Percentiles rank a stretch among this genome's conserved stretches.
Conservation (phyloP, 305 asterid species). For the Fraxinus ornus region DNA sequence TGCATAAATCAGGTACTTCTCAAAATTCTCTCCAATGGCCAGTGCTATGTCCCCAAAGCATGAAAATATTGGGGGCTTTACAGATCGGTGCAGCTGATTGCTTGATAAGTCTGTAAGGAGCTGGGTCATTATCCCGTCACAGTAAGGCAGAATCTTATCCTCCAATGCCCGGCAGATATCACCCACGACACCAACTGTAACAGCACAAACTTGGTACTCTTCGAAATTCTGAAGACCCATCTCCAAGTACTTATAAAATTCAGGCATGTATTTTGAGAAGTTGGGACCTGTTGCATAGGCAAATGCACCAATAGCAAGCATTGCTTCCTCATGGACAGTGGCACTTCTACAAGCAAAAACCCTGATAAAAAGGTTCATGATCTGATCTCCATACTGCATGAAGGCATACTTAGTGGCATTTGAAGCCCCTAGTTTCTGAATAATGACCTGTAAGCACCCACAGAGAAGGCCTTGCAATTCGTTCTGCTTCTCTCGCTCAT, state of each 20-base stretch:
- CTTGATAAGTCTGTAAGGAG: conserved; percentile 85
- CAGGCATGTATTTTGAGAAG: conserved; percentile 79
- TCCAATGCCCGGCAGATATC: conserved; percentile 92
- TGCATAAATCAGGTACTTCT: conserved; percentile 83
- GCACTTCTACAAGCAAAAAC: conserved; percentile 91
- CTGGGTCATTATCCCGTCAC: conserved; percentile 92
- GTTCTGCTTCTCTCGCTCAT: conserved; percentile 83
- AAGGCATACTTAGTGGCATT: conserved; percentile 65
- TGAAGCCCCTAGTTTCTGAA: conserved; percentile 73
- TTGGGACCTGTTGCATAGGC: conserved; percentile 82
- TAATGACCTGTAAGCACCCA: conserved; percentile 86
- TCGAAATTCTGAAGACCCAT: conserved; percentile 98
- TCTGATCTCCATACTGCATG: conserved; percentile 84
- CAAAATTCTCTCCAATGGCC: conserved; percentile 82
- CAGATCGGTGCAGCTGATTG: conserved; percentile 86
- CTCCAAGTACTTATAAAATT: conserved; percentile 86
- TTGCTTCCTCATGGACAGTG: conserved; percentile 94
- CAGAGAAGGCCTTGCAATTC: conserved; percentile 93
- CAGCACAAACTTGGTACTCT: conserved; percentile 94
- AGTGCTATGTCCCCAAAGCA: conserved; percentile 92
- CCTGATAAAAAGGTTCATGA: conserved; percentile 74
- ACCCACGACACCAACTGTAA: conserved; percentile 91
- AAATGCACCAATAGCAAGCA: conserved; percentile 95
- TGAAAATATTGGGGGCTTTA: conserved; percentile 92
- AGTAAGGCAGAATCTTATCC: conserved; percentile 68